Conservation (phyloP, 352 stramenopile species). For the Phytophthora pisi region DNA sequence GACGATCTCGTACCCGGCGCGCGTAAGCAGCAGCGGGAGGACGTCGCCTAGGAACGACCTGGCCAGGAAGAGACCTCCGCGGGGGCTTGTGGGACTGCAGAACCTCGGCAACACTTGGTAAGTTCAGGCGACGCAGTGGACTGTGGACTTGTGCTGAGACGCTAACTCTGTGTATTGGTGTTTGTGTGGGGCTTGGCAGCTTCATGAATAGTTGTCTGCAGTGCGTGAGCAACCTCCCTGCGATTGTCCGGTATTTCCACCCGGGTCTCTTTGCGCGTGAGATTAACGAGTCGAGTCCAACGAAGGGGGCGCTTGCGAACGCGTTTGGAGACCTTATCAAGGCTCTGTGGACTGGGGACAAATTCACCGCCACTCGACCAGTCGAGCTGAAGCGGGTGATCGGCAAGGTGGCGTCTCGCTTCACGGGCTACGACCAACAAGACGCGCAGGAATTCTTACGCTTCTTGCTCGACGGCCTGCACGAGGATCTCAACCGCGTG, state of each 20-base stretch:
- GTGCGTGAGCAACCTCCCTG: conserved; percentile 75
- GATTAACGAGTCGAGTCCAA: conserved; percentile 64
- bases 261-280: conserved; percentile 49
- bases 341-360: conserved; percentile 59
- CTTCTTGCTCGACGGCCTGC: conserved; percentile 84
- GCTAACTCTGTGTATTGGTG: background rate
- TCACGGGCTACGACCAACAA: conserved; percentile 87
- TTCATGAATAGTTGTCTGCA: conserved; percentile 91
- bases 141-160: background rate
- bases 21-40: conserved; percentile 19
- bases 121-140: background rate
- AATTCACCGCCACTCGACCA: conserved; percentile 63
- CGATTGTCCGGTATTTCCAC: conserved; percentile 62
- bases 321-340: conserved; percentile 79
- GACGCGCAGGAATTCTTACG: conserved; percentile 93
- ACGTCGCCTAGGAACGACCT: conserved; percentile 19
- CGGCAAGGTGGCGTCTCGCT: conserved; percentile 71
- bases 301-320: conserved; percentile 60
- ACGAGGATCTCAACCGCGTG: conserved; percentile 87
- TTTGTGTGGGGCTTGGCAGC: conserved; percentile 26
- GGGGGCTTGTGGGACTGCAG: conserved; percentile 66
- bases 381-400: conserved; percentile 79
- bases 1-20: conserved; percentile 18
- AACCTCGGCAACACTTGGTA: conserved; percentile 87
- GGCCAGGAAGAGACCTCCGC: conserved; percentile 37